Percentiles rank a stretch among this genome's conserved stretches.
phyloP scores from a whole-genome alignment of 1,284 basidiomycete species.

The Tylopilus sp. region DNA sequence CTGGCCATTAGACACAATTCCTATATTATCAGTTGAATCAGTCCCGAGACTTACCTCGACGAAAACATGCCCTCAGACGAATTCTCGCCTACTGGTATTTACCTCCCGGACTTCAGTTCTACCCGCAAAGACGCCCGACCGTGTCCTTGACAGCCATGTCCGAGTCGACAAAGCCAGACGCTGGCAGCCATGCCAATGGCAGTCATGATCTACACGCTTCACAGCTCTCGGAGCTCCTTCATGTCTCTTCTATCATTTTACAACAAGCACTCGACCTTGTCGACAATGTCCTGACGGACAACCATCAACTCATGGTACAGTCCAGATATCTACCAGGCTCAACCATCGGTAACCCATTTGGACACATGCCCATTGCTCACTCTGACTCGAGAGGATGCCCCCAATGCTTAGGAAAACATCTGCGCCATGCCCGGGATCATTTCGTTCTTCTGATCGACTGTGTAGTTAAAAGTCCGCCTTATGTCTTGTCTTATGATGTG shows the following conservation, averaged over 20 bases:
- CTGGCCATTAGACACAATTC: constrained; percentile 4
- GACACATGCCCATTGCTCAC: not conserved
- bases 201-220: constrained; percentile 19
- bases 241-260: constrained; percentile 64
- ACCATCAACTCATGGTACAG: constrained; percentile 64
- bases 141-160: constrained; percentile 25
- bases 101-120: not conserved
- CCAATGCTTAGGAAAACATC: constrained; percentile 71
- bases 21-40: constrained; percentile 17
- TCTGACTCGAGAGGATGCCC: constrained; percentile 4
- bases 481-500: constrained; percentile 69
- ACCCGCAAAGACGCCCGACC: not conserved
- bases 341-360: constrained; percentile 63
- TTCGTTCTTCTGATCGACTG: constrained; percentile 65
- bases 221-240: constrained; percentile 52
- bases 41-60: constrained; percentile 28
- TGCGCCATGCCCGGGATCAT: constrained; percentile 80
- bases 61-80: constrained; percentile 15
- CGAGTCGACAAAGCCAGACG: constrained; percentile 14
- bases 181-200: constrained; percentile 7
- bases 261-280: constrained; percentile 70
- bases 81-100: constrained; percentile 22
- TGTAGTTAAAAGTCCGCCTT: constrained; percentile 49
- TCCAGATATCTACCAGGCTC: constrained; percentile 77
- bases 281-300: constrained; percentile 58